A percentile compares a stretch with the other conserved stretches of the same genome.
These are phyloP conservation scores for Arctostaphylos glauca DNA, from an alignment of 148 eudicot species.

Conservation along the genomic window DNA sequence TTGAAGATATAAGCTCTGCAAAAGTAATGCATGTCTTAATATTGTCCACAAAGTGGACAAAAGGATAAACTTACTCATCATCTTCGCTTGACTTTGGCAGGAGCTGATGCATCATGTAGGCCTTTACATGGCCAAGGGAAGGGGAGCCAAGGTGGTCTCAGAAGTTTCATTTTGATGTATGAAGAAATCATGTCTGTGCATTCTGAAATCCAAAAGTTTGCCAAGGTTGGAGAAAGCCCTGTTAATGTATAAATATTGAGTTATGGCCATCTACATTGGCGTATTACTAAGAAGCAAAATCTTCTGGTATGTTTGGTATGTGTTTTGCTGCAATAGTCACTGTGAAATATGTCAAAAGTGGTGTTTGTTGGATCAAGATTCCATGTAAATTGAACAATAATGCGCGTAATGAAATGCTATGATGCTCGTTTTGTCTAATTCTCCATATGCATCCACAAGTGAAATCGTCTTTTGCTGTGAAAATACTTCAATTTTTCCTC, in stretches of 20 bases:
- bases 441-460: background rate
- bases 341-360: background rate
- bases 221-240: background rate
- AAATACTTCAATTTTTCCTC: background rate
- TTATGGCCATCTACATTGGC: background rate
- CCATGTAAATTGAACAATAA: background rate
- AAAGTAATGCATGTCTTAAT: background rate
- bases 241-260: background rate
- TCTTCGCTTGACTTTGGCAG: conserved; percentile 31
- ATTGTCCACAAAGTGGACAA: background rate
- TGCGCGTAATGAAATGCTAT: background rate
- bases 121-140: conserved; percentile 76
- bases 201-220: background rate
- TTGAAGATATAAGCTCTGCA: background rate
- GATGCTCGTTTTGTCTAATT: background rate
- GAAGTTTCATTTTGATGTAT: conserved; percentile 39
- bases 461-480: background rate
- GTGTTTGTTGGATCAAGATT: background rate
- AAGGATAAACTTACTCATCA: background rate
- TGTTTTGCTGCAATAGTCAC: background rate
- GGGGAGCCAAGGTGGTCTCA: conserved; percentile 86
- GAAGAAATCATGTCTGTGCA: background rate
- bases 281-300: background rate
- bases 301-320: background rate
- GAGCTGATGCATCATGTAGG: conserved; percentile 88